Conservation (phyloP, 257 asterid genomes). For the Striga asiatica region DNA sequence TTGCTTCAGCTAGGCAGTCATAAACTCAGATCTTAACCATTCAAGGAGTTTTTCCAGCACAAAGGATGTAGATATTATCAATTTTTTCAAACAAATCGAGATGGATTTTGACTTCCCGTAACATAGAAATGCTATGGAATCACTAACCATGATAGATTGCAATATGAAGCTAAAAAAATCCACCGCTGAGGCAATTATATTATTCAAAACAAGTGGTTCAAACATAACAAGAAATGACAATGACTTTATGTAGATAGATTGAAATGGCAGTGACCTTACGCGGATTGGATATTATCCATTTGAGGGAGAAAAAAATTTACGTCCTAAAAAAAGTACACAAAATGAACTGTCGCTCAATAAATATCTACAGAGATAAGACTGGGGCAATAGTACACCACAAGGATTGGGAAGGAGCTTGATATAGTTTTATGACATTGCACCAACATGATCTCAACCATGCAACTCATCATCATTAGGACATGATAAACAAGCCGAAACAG, state of each 20-base stretch:
- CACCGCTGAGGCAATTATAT: not conserved
- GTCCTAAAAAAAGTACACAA: not conserved
- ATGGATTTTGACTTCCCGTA: not conserved
- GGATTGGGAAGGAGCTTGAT: too few species aligned
- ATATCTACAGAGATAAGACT: not conserved
- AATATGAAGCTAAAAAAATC: not conserved
- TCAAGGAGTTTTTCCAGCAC: not conserved
- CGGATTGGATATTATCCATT: too few species aligned
- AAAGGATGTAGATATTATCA: not conserved
- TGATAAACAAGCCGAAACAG: not conserved
- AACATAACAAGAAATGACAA: not conserved
- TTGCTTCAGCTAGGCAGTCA: not conserved
- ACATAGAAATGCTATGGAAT: not conserved
- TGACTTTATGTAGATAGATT: not conserved
- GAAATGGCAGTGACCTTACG: too few species aligned
- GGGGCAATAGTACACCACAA: not conserved
- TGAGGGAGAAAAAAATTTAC: too few species aligned
- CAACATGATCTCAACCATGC: not conserved
- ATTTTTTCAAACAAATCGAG: not conserved
- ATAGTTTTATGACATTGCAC: not conserved
- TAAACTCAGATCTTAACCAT: not conserved
- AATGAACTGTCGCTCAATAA: not conserved
- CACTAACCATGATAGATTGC: not conserved
- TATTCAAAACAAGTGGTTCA: not conserved
- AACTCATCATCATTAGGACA: not conserved